Conservation (phyloP, 139 green algal species). For the Chlamydomonas incerta region DNA sequence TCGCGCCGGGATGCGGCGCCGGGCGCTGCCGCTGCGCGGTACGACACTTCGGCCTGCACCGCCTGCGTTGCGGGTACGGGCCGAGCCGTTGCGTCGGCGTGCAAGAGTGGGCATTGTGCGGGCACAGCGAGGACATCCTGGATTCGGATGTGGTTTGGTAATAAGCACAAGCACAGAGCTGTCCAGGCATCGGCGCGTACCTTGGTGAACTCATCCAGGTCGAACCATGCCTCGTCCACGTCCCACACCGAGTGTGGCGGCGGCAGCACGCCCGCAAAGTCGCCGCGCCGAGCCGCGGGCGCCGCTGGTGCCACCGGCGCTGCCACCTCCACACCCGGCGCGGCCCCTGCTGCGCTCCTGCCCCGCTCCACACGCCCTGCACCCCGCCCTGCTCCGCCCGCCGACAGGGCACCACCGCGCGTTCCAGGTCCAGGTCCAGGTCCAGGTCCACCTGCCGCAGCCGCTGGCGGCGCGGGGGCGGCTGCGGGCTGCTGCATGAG, state of each 20-base stretch:
- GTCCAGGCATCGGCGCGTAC: too few species aligned
- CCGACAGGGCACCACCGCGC: too few species aligned
- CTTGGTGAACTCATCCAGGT: constrained; percentile 37
- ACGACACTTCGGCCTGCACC: constrained; percentile 22
- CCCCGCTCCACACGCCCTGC: not conserved
- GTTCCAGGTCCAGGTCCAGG: too few species aligned
- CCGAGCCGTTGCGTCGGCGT: too few species aligned
- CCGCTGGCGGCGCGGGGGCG: too few species aligned
- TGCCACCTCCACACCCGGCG: not conserved
- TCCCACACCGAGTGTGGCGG: constrained; percentile 34
- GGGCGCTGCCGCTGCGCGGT: constrained; percentile 1
- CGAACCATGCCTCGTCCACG: constrained; percentile 26
- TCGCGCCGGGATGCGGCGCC: not conserved
- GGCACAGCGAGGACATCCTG: too few species aligned
- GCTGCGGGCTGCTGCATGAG: not conserved
- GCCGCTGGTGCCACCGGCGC: not conserved
- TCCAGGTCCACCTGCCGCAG: too few species aligned
- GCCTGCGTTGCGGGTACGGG: constrained; percentile 8
- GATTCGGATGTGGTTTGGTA: too few species aligned
- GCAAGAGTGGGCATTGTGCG: too few species aligned
- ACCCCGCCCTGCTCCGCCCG: not conserved
- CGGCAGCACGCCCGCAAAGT: constrained; percentile 18
- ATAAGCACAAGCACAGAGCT: too few species aligned
- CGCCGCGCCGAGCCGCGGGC: not conserved
- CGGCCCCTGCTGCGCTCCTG: not conserved